phyloP scores from a whole-genome alignment of 2,329 filamentous ascomycete species.

The Beauveria medogensis region DNA sequence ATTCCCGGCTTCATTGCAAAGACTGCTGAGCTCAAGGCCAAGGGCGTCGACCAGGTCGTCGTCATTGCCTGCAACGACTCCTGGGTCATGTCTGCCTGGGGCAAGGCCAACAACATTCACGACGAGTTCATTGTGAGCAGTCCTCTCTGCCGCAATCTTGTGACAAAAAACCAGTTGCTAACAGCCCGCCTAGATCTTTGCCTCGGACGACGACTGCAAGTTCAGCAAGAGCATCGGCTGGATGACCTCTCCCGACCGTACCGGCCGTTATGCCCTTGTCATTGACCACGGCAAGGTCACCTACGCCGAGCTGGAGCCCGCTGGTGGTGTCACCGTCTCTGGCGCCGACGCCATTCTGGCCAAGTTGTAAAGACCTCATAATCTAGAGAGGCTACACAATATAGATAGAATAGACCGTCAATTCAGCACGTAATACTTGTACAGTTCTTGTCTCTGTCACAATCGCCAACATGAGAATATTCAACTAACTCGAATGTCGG shows the following conservation, averaged over 20 bases:
- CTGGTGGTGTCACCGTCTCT: constrained; percentile 37
- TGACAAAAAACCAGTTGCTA: background rate
- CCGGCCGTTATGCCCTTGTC: constrained; percentile 70
- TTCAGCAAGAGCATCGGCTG: constrained; percentile 77
- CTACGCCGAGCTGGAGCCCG: constrained; percentile 69
- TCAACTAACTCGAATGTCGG: too few relatives aligned
- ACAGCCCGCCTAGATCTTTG: constrained; percentile 52
- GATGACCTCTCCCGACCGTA: constrained; percentile 60
- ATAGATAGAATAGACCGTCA: constrained; percentile 3
- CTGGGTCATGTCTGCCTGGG: constrained; percentile 83
- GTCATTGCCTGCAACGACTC: constrained; percentile 80
- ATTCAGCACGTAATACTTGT: background rate
- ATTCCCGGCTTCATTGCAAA: constrained; percentile 73
- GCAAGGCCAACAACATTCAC: constrained; percentile 75
- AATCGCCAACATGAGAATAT: too few relatives aligned
- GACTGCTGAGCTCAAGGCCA: constrained; percentile 60
- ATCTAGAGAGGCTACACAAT: constrained; percentile 1
- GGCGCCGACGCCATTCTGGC: constrained; percentile 46
- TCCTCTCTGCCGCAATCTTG: constrained; percentile 9
- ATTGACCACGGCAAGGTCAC: constrained; percentile 76
- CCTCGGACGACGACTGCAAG: constrained; percentile 58
- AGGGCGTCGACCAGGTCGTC: constrained; percentile 76
- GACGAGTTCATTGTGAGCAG: constrained; percentile 54
- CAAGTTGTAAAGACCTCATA: constrained; percentile 35
- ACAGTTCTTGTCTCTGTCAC: too few relatives aligned